These are phyloP conservation scores for Naganishia vishniacii DNA, from an alignment of 768 basidiomycete species.

Conservation along the genomic window DNA sequence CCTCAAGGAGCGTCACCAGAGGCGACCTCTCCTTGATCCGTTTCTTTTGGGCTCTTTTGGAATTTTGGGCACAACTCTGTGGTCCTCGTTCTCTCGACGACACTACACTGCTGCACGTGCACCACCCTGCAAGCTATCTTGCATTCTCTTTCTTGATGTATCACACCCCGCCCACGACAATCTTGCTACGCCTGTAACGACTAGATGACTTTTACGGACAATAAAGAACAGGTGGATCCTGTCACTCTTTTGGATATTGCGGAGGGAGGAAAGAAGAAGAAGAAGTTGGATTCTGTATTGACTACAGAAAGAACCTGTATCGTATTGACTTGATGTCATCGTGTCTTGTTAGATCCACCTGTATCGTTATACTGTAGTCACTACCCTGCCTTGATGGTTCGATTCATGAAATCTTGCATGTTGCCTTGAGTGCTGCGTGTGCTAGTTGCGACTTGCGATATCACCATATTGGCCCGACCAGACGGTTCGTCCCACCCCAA, in stretches of 20 bases:
- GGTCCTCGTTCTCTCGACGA: not conserved
- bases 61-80: not conserved
- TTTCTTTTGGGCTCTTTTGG: not conserved
- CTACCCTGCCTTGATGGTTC: slow-evolving; percentile 16
- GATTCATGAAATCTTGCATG: not conserved
- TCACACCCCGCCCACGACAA: slow-evolving; percentile 9
- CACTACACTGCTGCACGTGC: not conserved
- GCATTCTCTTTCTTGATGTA: slow-evolving; percentile 9
- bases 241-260: slow-evolving; percentile 18
- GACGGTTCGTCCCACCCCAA: no score
- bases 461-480: no score
- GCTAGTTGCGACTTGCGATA: no score
- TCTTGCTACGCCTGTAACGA: slow-evolving; percentile 22
- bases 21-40: not conserved
- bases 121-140: slow-evolving; percentile 2
- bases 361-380: slow-evolving; percentile 22
- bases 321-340: slow-evolving; percentile 18
- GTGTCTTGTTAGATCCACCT: slow-evolving; percentile 19
- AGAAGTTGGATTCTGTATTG: not conserved
- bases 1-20: slow-evolving; percentile 13
- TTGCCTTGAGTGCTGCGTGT: not conserved
- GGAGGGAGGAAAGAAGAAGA: not conserved
- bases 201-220: slow-evolving; percentile 21
- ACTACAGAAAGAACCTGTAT: slow-evolving; percentile 8
- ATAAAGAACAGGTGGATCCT: slow-evolving; percentile 23